A percentile compares a stretch with the other conserved stretches of the same genome.
These are phyloP conservation scores for Trichoderma atrobrunneum DNA, from an alignment of 2,329 filamentous ascomycete genomes.

Conservation along the genomic window DNA sequence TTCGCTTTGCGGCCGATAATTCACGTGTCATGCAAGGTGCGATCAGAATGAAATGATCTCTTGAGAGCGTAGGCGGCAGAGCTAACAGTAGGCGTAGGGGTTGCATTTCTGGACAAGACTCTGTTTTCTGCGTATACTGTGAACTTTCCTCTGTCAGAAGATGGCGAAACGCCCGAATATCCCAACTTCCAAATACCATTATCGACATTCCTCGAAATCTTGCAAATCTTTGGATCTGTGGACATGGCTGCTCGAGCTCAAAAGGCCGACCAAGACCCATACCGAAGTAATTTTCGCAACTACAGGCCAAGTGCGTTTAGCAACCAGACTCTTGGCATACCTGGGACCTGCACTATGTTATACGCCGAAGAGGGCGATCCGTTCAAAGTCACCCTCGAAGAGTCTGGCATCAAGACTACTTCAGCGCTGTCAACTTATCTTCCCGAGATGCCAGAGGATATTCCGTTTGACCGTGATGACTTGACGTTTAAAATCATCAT, in stretches of 20 bases:
- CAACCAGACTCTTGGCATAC: slow-evolving; percentile 76
- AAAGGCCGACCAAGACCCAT: slow-evolving; percentile 58
- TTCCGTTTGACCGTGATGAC: slow-evolving; percentile 79
- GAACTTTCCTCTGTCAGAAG: slow-evolving; percentile 44
- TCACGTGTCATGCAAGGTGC: slow-evolving; percentile 86
- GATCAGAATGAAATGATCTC: slow-evolving; percentile 22
- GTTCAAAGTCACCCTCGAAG: slow-evolving; percentile 81
- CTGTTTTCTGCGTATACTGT: slow-evolving; percentile 86
- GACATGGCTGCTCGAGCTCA: slow-evolving; percentile 59
- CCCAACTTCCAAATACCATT: slow-evolving; percentile 86
- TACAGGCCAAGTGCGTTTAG: slow-evolving; percentile 74
- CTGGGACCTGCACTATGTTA: slow-evolving; percentile 79
- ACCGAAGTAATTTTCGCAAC: slow-evolving; percentile 60
- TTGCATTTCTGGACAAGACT: slow-evolving; percentile 78
- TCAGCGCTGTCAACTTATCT: slow-evolving; percentile 89
- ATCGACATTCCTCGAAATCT: slow-evolving; percentile 81
- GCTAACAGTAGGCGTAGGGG: slow-evolving; percentile 30
- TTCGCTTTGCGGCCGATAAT: slow-evolving; percentile 86
- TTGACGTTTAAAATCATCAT: slow-evolving; percentile 93
- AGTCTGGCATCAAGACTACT: slow-evolving; percentile 81
- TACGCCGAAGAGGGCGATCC: slow-evolving; percentile 74
- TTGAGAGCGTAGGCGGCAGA: neutral
- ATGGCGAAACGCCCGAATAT: slow-evolving; percentile 43
- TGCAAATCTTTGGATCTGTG: slow-evolving; percentile 92
- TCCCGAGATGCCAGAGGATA: slow-evolving; percentile 70